These are phyloP conservation scores for Zygoascus flipseniorum DNA, from an alignment of 805 yeast species.

Conservation along the genomic window DNA sequence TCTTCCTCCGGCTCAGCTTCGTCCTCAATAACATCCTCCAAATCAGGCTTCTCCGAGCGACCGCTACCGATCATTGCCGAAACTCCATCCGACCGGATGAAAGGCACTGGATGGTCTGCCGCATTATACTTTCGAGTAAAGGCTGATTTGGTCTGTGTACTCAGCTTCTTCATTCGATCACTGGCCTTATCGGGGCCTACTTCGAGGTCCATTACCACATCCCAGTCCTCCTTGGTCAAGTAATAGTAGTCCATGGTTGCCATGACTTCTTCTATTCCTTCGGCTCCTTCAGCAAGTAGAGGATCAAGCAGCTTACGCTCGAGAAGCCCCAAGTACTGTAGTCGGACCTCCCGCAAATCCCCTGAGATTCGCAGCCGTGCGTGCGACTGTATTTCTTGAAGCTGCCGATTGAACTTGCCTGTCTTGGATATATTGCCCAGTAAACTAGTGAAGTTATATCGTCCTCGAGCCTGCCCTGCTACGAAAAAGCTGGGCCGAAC, in stretches of 20 bases:
- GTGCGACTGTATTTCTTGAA: constrained; percentile 86
- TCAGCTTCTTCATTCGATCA: constrained; percentile 42
- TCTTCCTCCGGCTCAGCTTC: constrained; percentile 28
- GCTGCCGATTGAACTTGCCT: constrained; percentile 64
- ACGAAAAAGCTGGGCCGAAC: constrained; percentile 70
- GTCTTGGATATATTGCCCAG: constrained; percentile 84
- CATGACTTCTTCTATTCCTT: constrained; percentile 59
- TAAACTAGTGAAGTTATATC: constrained; percentile 77
- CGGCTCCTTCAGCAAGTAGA: constrained; percentile 44
- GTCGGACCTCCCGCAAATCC: constrained; percentile 62
- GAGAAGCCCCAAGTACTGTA: constrained; percentile 65
- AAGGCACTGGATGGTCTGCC: constrained; percentile 73
- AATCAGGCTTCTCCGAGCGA: constrained; percentile 41
- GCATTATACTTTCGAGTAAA: constrained; percentile 82
- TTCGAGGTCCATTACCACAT: constrained; percentile 71
- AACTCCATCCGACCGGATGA: constrained; percentile 44
- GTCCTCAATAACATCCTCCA: constrained; percentile 54
- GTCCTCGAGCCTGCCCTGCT: constrained; percentile 59
- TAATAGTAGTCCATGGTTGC: constrained; percentile 76
- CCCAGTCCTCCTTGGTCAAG: constrained; percentile 89
- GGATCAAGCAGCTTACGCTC: constrained; percentile 52
- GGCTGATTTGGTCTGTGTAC: constrained; percentile 71
- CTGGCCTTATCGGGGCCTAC: constrained; percentile 41
- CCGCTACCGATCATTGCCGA: constrained; percentile 25
- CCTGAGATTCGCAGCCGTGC: constrained; percentile 74